Evolutionary conservation across 768 basidiomycete species (phyloP).

Genomic region (Tephrocybe sp.): DNA sequence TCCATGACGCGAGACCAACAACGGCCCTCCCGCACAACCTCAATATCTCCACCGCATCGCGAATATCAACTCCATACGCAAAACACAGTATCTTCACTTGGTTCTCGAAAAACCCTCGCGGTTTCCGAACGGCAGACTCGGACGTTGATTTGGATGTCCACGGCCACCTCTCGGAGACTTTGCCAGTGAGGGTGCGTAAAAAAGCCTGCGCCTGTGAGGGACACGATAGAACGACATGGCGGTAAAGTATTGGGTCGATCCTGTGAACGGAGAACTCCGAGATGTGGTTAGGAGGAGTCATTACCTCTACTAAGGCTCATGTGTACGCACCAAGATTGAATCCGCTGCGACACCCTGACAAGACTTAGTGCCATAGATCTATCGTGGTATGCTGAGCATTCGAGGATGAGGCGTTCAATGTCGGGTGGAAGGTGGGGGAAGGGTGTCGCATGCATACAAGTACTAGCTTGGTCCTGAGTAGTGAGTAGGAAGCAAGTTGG

Average conservation of each 20-base stretch:
- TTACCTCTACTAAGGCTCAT: neutral
- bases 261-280: neutral
- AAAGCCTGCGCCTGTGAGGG: constrained; percentile 12
- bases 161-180: no score
- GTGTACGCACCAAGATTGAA: constrained; percentile 6
- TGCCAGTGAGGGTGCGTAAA: constrained; percentile 11
- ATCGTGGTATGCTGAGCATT: constrained; percentile 17
- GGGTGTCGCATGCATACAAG: neutral
- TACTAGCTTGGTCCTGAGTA: no score
- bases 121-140: no score
- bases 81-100: constrained; percentile 13
- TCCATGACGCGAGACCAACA: constrained; percentile 14
- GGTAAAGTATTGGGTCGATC: constrained; percentile 17
- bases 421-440: constrained; percentile 14
- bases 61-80: constrained; percentile 11
- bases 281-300: neutral
- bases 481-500: no score
- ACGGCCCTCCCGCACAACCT: constrained; percentile 7
- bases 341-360: constrained; percentile 6
- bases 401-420: constrained; percentile 15
- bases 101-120: constrained; percentile 6
- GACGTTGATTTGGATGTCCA: neutral
- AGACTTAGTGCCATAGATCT: constrained; percentile 9
- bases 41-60: constrained; percentile 11
- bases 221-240: constrained; percentile 8